Base-by-base conservation (phyloP, 108 stramenopile species). In the Discostella stelligeroides region DNA sequence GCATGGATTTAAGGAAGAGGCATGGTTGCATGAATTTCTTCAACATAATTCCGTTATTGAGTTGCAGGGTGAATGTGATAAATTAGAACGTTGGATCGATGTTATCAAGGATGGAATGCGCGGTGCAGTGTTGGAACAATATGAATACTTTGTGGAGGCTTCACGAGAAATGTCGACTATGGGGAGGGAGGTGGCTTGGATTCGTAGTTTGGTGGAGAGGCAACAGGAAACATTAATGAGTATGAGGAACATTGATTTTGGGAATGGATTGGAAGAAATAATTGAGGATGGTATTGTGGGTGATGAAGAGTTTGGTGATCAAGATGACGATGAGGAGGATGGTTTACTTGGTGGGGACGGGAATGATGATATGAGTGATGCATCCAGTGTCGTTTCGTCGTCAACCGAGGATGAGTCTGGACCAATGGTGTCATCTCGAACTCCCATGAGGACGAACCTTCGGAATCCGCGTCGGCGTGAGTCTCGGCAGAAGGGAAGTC, bases 71-170 rank as follows among this genome's bases (percentile, higher is more conserved):
- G 78, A 78, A 66, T 86, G 84, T 46, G 69, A 75, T 14, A 55
- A 80, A 27, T 72, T 94, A 77, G 92, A 94, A 59, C 70, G 86
- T 28, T 84, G 83, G 84, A 90, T 91, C 63, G 75, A 70, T 51
- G 76, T 80, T 20, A 89, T 94, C 66, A 94, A 94, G 69, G 78
- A 76, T 29, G 85, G 87, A 50, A 64, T 94, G 66, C 86, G 88
- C 42, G 88, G 84, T 11, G 92, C 92, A 10, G 89, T 94, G 17
- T 73, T 89, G 61, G 92, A 91, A 39, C 92, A 94, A 60, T 94
- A 94, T 65, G 89, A 91, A 65, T 94, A 91, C 77, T 94, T 94
- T 73, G 92, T 94, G 21, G 89, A 94, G 58, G 92, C 92, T 11
- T 89, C 88, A 0, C 79, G 82, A 50, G 89, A 94, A 85, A 94